Base-by-base conservation (phyloP, 148 eudicot genomes). In the Oxyria digyna region DNA sequence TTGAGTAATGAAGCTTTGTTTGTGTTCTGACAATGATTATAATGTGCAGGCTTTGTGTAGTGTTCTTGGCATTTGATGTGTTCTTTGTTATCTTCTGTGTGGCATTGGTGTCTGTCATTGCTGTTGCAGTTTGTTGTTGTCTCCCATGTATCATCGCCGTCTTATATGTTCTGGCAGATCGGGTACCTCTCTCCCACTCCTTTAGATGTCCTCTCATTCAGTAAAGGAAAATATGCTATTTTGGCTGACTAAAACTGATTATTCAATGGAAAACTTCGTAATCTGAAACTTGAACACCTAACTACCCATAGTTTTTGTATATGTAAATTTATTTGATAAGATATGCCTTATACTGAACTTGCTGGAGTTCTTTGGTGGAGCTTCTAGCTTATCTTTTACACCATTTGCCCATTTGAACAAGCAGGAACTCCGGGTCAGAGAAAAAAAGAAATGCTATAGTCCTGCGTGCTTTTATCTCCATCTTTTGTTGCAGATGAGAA, bases 81-180 rank as follows among this genome's bases (percentile, higher is more conserved):
- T 85, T 88, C 78, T 85, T 85, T 54, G 85, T 88, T 38, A 77
- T 85, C 70, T 83, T 88, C 79, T 85, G 89, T 15, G 82, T 88
- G 73, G 89, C 86, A 46, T 67, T 88, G 76, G 94, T 89, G 3
- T 88, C 89, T 27, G 79, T 85, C 23, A 80, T 88, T 76, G 94
- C 89, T 69, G 81, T 83, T 71, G 88, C 87, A 10, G 86, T 84
- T 72, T 87, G 91, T 75, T 85, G 87, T 48, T 87, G 93, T 76
- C 87, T 87, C 71, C 93, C 93, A 13, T 87, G 93, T 62, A 85
- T 87, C 45, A 83, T 87, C 45, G 89, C 82, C 0, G 80, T 87
- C 72, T 75, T 85, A 72, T 87, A 81, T 75, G 83, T 84, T 50
- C 84, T 87, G 76, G 83, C 85, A 24, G 89, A 85, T 68, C 84